phyloP scores from a whole-genome alignment of 192 early-diverging fungal species.

The Linnemannia schmuckeri region DNA sequence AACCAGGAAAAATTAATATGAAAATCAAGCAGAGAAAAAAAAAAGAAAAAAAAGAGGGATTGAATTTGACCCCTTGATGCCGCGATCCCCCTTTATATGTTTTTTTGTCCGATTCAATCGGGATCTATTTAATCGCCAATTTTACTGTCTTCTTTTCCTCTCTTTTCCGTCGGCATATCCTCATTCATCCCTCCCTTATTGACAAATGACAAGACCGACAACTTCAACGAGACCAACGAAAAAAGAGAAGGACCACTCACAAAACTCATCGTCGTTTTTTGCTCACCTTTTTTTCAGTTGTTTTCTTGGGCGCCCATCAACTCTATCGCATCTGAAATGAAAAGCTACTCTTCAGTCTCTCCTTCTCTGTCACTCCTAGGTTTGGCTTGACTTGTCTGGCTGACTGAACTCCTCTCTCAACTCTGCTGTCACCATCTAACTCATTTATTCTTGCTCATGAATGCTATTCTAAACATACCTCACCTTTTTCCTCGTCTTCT shows the following conservation, averaged over 20 bases:
- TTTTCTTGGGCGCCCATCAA: slow-evolving; percentile 3
- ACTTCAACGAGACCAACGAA: too few relatives aligned
- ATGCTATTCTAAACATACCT: not conserved
- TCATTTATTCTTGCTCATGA: slow-evolving; percentile 6
- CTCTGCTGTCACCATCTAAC: not conserved
- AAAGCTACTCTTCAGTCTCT: not conserved
- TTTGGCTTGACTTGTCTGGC: not conserved
- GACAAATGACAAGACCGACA: not conserved
- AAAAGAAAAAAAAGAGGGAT: slow-evolving; percentile 4
- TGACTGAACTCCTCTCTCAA: not conserved
- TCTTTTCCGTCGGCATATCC: not conserved
- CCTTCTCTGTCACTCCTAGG: not conserved
- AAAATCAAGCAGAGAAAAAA: not conserved
- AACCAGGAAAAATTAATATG: not conserved
- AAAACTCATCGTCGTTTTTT: not conserved
- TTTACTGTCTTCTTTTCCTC: too few relatives aligned
- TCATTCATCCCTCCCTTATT: slow-evolving; percentile 4
- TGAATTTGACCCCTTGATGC: not conserved
- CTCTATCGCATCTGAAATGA: slow-evolving; percentile 4
- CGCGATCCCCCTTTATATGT: slow-evolving; percentile 1
- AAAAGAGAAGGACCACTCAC: not conserved
- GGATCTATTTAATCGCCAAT: not conserved
- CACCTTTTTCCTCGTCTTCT: not conserved
- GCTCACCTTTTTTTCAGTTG: not conserved
- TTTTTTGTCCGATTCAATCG: slow-evolving; percentile 1